Base-by-base conservation (phyloP, 1,284 basidiomycete genomes). In the Mycena citricolor region DNA sequence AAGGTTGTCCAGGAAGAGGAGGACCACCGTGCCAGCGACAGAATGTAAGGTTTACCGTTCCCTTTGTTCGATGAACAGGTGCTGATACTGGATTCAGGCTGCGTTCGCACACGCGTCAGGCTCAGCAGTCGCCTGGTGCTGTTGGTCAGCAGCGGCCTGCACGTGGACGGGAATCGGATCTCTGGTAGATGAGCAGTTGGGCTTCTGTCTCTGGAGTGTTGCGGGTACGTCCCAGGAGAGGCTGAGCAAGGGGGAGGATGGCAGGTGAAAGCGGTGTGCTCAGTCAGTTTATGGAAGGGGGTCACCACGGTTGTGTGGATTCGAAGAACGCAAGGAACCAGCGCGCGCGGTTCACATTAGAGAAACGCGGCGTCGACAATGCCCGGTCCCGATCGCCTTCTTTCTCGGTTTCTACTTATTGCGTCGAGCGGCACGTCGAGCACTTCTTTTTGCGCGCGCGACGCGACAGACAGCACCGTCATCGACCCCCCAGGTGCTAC, bases 1-100 rank as follows among this genome's bases (percentile, higher is more conserved):
- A 88, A 87, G 70, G 81, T 88, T 24, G 76, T 86, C 28, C 81
- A 86, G 58, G 86, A 89, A 55, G 86, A 88, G 38, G 86, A 89
- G 44, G 80, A 87, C 56, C 84, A 83, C 59, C 81, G 83, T 52
- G 73, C 75, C 42, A 88, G 80, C 60, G 86, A 90, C 64, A 71
- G 86, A 62, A 87, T 88, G 86, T 89, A 73, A 73, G 84, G 65
- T 45, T 41, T 49, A 44, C 55, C 46, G 44, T 51, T 38, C 47
- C 33, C 48, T 39, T 16, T 26, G 25, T 36, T 24, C 28, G 42
- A 46, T 39, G 33, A 39, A 42, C 50, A 57, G 57, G 58, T 59
- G 58, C 34, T 61, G 39, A 54, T 58, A 35, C 43, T 60, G 47
- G 40, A 5, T 12, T 32, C 57, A 88, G 86, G 83, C 80, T 89